phyloP scores from a whole-genome alignment of 768 basidiomycete species.

The Clavaria fumosa region DNA sequence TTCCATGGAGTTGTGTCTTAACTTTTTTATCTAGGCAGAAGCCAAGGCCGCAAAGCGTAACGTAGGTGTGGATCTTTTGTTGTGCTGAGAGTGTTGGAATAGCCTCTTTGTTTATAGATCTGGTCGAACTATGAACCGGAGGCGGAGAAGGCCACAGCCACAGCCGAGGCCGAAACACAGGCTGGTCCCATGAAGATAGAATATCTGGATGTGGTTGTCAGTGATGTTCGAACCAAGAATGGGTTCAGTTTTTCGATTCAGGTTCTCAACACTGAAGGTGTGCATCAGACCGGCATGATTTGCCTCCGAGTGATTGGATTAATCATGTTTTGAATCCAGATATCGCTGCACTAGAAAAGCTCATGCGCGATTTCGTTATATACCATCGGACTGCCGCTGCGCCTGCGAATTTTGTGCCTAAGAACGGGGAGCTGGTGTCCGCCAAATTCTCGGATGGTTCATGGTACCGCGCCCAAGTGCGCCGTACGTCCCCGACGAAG shows the following conservation, averaged over 20 bases:
- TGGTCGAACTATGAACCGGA: slow-evolving; percentile 78
- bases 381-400: slow-evolving; percentile 58
- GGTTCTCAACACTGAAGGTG: slow-evolving; percentile 81
- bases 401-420: slow-evolving; percentile 62
- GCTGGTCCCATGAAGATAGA: slow-evolving; percentile 55
- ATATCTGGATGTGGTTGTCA: slow-evolving; percentile 87
- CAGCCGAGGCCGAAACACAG: slow-evolving; percentile 27
- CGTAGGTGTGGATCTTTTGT: slow-evolving; percentile 28
- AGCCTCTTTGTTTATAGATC: slow-evolving; percentile 33
- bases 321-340: slow-evolving; percentile 28
- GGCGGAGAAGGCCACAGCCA: slow-evolving; percentile 40
- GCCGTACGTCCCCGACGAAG: slow-evolving; percentile 71
- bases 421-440: slow-evolving; percentile 79
- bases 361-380: slow-evolving; percentile 87
- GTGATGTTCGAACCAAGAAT: slow-evolving; percentile 60
- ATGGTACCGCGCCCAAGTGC: slow-evolving; percentile 94
- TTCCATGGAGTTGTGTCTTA: not conserved
- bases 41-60: slow-evolving; percentile 70
- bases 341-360: slow-evolving; percentile 79
- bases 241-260: slow-evolving; percentile 88
- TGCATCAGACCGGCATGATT: too few species aligned
- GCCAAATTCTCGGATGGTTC: slow-evolving; percentile 88
- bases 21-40: slow-evolving; percentile 33
- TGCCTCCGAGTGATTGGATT: not conserved
- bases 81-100: not conserved